Evolutionary conservation across 768 basidiomycete genomes (phyloP), one percentile per base, ranked within the genome.

Genomic region (Rhodotorula paludigena): DNA sequence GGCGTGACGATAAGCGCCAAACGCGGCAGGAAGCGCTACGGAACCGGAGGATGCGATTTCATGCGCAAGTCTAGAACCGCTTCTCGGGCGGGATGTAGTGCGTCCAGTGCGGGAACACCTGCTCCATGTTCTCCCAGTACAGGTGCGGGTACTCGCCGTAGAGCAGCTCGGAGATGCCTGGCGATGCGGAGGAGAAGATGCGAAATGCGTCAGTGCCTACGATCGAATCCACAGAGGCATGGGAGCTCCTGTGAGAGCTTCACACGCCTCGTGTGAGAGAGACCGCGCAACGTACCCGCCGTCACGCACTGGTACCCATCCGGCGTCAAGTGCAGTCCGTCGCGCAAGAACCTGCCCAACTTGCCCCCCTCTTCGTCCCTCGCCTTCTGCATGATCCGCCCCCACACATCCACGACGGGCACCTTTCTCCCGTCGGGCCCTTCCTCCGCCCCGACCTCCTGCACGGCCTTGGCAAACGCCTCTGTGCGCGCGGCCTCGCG

Each of bases 81-180:
- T 55, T 21, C 30, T 35, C 51, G 5, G 53, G 39, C 20, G 68
- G 56, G 32, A 69, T 64, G 15, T 28, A 57, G 42, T 63, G 39
- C 5, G 62, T 59, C 72, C 72, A 73, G 55, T 69, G 68, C 45
- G 72, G 72, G 64, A 60, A 73, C 15, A 42, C 32, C 48, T 69
- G 64, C 30, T 63, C 61, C 2, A 73, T 58, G 21, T 49, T 48
- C 25, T 66, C 68, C 72, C 72, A 73, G 51, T 73, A 68, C 16
- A 73, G 55, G 23, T 66, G 58, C 23, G 67, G 72, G 4, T 69
- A 62, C 33, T 69, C 33, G 12, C 28, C 28, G 12, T 35, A n/a
- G 36, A 73, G 66, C 10, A 58, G 25, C 16, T 47, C 39, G 32
- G 47, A 44, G 44, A 73, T 52, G 32, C 38, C 66, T 68, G 66